Percentiles rank a stretch among this genome's conserved stretches.
These are phyloP conservation scores for Penicillium fimorum DNA, from an alignment of 495 filamentous ascomycete genomes.

Conservation along the genomic window DNA sequence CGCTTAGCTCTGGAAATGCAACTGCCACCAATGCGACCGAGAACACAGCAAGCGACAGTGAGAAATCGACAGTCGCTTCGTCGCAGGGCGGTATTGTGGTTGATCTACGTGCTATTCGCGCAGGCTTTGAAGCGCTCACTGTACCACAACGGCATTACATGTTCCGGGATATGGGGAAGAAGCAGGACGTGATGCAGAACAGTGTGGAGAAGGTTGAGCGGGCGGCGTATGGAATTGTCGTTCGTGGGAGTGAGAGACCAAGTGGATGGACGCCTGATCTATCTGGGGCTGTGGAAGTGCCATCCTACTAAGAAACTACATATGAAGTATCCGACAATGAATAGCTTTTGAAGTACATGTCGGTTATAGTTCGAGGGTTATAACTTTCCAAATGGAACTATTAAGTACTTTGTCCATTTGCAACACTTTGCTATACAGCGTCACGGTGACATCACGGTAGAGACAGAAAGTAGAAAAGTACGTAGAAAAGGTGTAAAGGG, in stretches of 20 bases:
- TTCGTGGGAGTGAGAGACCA: slow-evolving; percentile 84
- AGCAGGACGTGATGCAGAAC: slow-evolving; percentile 79
- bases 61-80: slow-evolving; percentile 13
- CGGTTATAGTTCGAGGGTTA: neutral
- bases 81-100: slow-evolving; percentile 54
- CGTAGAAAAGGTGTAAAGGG: neutral
- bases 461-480: neutral
- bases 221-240: slow-evolving; percentile 78
- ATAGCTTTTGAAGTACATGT: neutral
- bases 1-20: slow-evolving; percentile 38
- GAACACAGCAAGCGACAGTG: slow-evolving; percentile 20
- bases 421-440: slow-evolving; percentile 6
- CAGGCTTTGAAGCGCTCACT: slow-evolving; percentile 69
- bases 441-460: slow-evolving; percentile 29
- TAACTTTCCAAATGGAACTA: too few relatives aligned
- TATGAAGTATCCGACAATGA: neutral
- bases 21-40: slow-evolving; percentile 16
- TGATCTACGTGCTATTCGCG: slow-evolving; percentile 73
- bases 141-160: slow-evolving; percentile 45
- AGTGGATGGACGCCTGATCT: slow-evolving; percentile 91
- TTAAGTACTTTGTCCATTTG: too few relatives aligned
- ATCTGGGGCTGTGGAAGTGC: slow-evolving; percentile 46
- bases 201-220: slow-evolving; percentile 94
- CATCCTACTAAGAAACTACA: slow-evolving; percentile 33
- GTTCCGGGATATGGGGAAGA: slow-evolving; percentile 67